These are phyloP conservation scores for Plasmodium malariae DNA, from an alignment of 169 alveolate species.

Conservation along the genomic window DNA sequence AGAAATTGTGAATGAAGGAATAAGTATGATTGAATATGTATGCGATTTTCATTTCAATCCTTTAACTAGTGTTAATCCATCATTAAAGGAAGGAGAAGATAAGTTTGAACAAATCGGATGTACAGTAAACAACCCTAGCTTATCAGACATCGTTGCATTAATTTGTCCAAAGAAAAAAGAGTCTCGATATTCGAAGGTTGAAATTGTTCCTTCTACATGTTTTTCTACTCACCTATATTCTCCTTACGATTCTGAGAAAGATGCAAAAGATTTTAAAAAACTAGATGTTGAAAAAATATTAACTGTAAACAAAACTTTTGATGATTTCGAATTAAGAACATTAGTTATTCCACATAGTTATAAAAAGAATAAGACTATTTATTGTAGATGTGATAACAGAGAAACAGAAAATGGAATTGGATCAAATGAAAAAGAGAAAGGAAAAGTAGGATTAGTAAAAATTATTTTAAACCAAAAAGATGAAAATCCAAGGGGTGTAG, in stretches of 20 bases:
- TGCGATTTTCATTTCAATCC: conserved; percentile 51
- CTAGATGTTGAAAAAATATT: background rate
- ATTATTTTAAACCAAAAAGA: conserved; percentile 10
- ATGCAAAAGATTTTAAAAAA: conserved; percentile 19
- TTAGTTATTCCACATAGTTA: conserved; percentile 16
- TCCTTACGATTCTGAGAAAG: conserved; percentile 12
- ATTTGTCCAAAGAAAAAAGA: conserved; percentile 37
- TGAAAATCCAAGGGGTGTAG: background rate
- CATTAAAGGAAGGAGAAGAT: background rate
- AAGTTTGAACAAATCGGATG: conserved; percentile 21
- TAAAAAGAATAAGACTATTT: conserved; percentile 37
- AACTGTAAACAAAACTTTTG: background rate
- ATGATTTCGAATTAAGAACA: conserved; percentile 1
- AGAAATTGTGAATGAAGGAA: background rate
- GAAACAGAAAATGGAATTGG: conserved; percentile 18
- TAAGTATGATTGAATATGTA: background rate
- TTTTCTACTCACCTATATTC: conserved; percentile 37
- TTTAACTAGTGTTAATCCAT: conserved; percentile 24
- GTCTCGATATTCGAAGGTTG: conserved; percentile 1
- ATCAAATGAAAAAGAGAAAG: background rate
- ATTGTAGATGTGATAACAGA: conserved; percentile 59
- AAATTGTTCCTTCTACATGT: conserved; percentile 34
- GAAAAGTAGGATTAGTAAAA: conserved; percentile 64
- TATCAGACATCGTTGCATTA: conserved; percentile 6
- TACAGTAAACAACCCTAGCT: conserved; percentile 2